Evolutionary conservation across 2,329 filamentous ascomycete genomes (phyloP), one percentile per base, ranked within the genome.

Genomic region (Emmonsiellopsis sp.): DNA sequence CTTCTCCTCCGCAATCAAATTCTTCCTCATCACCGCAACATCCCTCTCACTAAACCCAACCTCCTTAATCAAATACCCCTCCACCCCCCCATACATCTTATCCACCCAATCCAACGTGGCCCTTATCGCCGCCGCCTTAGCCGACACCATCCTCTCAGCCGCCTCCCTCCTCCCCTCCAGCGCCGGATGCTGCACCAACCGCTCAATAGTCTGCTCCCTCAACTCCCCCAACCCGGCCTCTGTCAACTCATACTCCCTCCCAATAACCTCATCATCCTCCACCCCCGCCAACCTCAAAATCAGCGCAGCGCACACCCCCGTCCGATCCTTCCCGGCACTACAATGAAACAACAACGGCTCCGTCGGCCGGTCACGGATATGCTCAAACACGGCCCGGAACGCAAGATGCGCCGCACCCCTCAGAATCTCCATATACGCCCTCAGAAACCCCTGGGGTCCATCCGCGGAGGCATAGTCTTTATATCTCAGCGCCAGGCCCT

Each of bases 321-420:
- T 90, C 43, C 87, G 77, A 66, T 91, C 87, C 68, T 91, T 91
- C 10, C 87, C 87, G 0, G 84, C 85, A 0, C 85, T 87, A 67
- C 87, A 90, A 63, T 91, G 86, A 7, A 89, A 72, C 6, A 89
- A 72, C 8, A 85, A 68, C 7, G 83, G 81, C 1, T 70, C 57
- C 2, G 69, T 61, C 2, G 74, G 59, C 4, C 64, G 60, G 43
- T 72, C 58, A 62, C 79, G 67, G 4, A 89, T 69, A 59, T 87
- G 79, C n/a, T 70, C 65, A 40, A 88, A 73, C 58, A 89, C 85
- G 1, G 73, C 73, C 26, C 69, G 67, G 63, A 79, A 85, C 1
- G 80, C 75, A 13, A 71, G 65, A 0, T 76, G 75, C 0, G 76
- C 85, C 0, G 76, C 86, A 42, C 83, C 82, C n/a, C 80, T 80